Evolutionary conservation across 306 rosid genomes (phyloP).

Genomic region (Lathyrus sativus): DNA sequence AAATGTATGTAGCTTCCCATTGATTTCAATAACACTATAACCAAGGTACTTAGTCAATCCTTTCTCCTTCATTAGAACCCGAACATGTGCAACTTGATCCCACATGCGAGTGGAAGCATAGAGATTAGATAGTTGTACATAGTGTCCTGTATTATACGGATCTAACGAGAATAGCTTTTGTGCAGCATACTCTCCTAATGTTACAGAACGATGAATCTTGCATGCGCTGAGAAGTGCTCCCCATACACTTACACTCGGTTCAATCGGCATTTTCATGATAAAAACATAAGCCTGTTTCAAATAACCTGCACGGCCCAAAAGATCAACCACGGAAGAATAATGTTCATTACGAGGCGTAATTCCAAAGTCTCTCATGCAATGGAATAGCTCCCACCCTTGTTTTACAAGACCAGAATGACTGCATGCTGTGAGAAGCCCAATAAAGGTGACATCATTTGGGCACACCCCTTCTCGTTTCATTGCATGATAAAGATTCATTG

Average conservation of each 20-base stretch:
- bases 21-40: conserved; percentile 58
- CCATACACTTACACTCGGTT: conserved; percentile 68
- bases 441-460: conserved; percentile 73
- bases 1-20: conserved; percentile 60
- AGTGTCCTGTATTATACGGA: conserved; percentile 68
- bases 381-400: conserved; percentile 72
- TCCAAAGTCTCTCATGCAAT: conserved; percentile 49
- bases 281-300: conserved; percentile 57
- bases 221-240: conserved; percentile 71
- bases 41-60: conserved; percentile 71
- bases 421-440: conserved; percentile 73
- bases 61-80: conserved; percentile 62
- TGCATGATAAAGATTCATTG: conserved; percentile 48
- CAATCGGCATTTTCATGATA: conserved; percentile 54
- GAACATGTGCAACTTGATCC: conserved; percentile 54
- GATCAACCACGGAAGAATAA: conserved; percentile 65
- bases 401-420: conserved; percentile 71
- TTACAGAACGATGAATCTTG: conserved; percentile 53
- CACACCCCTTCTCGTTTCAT: conserved; percentile 59
- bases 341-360: conserved; percentile 66
- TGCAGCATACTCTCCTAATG: conserved; percentile 70
- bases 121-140: conserved; percentile 74
- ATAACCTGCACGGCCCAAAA: conserved; percentile 72
- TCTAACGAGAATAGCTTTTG: conserved; percentile 58
- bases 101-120: conserved; percentile 69